Conservation (phyloP, 2,329 filamentous ascomycete genomes). For the Plectosphaerella plurivora region DNA sequence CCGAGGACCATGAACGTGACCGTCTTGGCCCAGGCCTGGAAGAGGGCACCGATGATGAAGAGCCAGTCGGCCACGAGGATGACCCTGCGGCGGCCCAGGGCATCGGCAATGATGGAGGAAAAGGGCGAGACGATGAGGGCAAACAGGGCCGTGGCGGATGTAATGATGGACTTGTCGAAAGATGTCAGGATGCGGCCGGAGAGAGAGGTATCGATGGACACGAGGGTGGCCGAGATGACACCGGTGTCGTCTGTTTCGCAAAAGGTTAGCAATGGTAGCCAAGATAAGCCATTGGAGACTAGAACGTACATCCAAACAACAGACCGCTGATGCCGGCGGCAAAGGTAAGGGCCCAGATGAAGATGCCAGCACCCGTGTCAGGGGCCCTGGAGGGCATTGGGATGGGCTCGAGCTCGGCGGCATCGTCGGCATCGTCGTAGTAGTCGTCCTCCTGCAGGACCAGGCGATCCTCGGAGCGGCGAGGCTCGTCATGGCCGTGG, state of each 20-base stretch:
- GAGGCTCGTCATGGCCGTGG: not conserved
- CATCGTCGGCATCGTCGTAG: conserved; percentile 16
- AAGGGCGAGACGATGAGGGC: conserved; percentile 61
- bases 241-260: conserved; percentile 56
- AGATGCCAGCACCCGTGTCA: conserved; percentile 34
- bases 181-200: conserved; percentile 52
- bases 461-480: conserved; percentile 18
- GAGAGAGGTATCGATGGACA: conserved; percentile 58
- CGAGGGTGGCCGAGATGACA: conserved; percentile 64
- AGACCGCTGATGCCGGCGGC: conserved; percentile 64
- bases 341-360: conserved; percentile 58
- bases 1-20: conserved; percentile 65
- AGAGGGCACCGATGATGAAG: conserved; percentile 62
- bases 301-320: conserved; percentile 59
- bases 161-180: conserved; percentile 66
- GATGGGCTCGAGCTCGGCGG: conserved; percentile 17
- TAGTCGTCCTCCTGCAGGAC: conserved; percentile 17
- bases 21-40: conserved; percentile 55
- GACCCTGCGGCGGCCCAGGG: conserved; percentile 55
- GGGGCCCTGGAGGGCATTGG: conserved; percentile 11
- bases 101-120: conserved; percentile 60
- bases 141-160: conserved; percentile 63
- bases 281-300: conserved; percentile 6
- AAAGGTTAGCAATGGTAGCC: not conserved
- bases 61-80: conserved; percentile 61